These are phyloP conservation scores for Schizothecium vesticola DNA, from an alignment of 495 filamentous ascomycete genomes.

Conservation along the genomic window DNA sequence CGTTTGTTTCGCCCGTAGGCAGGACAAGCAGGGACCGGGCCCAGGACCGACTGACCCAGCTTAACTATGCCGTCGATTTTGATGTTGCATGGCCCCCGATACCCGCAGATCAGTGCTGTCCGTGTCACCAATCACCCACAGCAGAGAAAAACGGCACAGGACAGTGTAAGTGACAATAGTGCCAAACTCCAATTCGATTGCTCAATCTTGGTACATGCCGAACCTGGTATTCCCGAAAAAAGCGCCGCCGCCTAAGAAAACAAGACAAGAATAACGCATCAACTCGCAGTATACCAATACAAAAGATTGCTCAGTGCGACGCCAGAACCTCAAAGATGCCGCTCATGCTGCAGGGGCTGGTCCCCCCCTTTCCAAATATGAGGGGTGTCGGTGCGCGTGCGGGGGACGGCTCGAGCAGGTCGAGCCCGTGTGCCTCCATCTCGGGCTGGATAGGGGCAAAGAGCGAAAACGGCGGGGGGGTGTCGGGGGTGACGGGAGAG, in stretches of 20 bases:
- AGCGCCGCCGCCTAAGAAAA: constrained; percentile 1
- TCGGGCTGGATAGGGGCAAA: constrained; percentile 20
- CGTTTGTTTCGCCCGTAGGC: background rate
- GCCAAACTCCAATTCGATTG: constrained; percentile 8
- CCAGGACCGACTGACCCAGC: background rate
- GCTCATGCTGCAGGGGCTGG: constrained; percentile 25
- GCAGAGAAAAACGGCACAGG: background rate
- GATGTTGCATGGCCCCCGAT: background rate
- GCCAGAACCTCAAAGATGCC: constrained; percentile 35
- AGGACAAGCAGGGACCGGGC: background rate
- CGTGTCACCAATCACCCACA: background rate
- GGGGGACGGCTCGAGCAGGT: constrained; percentile 35
- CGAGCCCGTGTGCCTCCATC: constrained; percentile 20
- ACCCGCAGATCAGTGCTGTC: background rate
- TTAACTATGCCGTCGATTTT: background rate
- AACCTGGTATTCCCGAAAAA: constrained; percentile 8
- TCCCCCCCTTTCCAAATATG: constrained; percentile 14
- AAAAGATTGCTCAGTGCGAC: constrained; percentile 18
- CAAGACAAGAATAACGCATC: background rate
- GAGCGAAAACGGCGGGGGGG: constrained; percentile 19
- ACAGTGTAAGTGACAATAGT: background rate
- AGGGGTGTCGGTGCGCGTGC: constrained; percentile 12
- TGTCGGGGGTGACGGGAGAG: constrained; percentile 24
- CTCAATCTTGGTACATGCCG: constrained; percentile 7
- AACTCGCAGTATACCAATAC: background rate